Evolutionary conservation across 352 stramenopile genomes (phyloP), one percentile per base, ranked within the genome.

Genomic region (Globisporangium rhizosaccharum): DNA sequence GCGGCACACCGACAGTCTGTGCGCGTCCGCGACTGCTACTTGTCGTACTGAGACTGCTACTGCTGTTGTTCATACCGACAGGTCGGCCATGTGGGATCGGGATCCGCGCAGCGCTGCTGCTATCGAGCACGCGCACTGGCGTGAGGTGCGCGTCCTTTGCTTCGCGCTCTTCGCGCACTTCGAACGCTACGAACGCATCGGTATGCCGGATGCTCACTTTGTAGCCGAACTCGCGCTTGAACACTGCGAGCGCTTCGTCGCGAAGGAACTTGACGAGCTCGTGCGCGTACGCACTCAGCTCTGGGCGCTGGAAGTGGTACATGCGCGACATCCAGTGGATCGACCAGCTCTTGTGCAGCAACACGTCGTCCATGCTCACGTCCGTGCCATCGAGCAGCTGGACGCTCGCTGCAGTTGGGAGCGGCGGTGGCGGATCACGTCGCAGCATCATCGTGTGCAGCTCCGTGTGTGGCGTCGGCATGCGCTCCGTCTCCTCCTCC

Each of bases 261-360:
- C 81, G 79, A 51, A 87, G 58, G 45, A 75, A 75, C 58, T 88
- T 89, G 52, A 88, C 73, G 48, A 88, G 61, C 47, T 87, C 79
- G 54, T 84, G 76, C 44, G 76, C 79, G 55, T 88, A 87, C 25
- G 65, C 57, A 41, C 75, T 76, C 28, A 88, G 68, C 60, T 79
- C 37, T 1, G 75, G 62, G 36, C 56, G 60, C 14, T 69, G 70
- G 62, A 88, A 87, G 52, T 81, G 75, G 61, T 82, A 86, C 50
- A 91, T 67, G 53, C 71, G 65, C 33, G 81, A 91, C 54, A 80
- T 71, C 59, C 71, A 83, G 73, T 91, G 79, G 26, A 80, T 69
- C 51, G 70, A 61, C 81, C 79, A 91, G 66, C 69, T 64, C 37
- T 66, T 60, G 53, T 63, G 42, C 39, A 88, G 71, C 60, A 88